Base-by-base conservation (phyloP, 2,329 filamentous ascomycete genomes). In the Paracamarosporium sp. region DNA sequence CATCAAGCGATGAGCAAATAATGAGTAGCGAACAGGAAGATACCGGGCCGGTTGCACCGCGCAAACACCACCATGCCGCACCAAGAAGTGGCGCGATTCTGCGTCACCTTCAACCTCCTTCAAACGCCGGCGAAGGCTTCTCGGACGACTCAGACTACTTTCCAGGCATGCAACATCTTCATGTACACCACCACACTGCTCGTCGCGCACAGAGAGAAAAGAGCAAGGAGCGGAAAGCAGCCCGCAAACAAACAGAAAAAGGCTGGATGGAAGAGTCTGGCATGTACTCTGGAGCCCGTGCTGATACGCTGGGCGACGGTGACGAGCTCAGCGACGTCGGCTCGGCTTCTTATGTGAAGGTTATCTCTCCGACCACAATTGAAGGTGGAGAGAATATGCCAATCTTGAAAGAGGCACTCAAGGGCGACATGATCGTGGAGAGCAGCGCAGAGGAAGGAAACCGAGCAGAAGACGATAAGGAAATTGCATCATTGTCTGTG, bases 181-280 rank as follows among this genome's bases (percentile, higher is more conserved):
- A 68, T 38, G 54, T 54, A 8, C 55, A 69, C 33, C 36, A 58
- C 15, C 53, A 56, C 44, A 30, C 50, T 38, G 53, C 47, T 2
- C 65, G 59, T 25, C 60, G 73, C 5, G 69, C 68, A 4, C 68
- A 62, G 40, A 57, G 74, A 9, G 72, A 73, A 50, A 62, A 70
- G 46, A 72, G 67, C 33, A 74, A 72, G 41, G 74, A 76, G 43
- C 67, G 67, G 13, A 78, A 78, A 52, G 64, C 75, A 0, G 66
- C 67, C 20, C 68, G 72, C 27, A 70, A 65, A 50, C 67, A 70
- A 58, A 71, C 70, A 0, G 73, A 76, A 56, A 69, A 75, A 52
- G 69, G 66, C 8, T 83, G 81, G 81, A 76, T 76, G 48, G 69
- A 72, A 17, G 79, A 83, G 61, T 80, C 78, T 28, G 81, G 81